Base-by-base conservation (phyloP, 805 yeast species). In the Schwanniomyces polymorphus region DNA sequence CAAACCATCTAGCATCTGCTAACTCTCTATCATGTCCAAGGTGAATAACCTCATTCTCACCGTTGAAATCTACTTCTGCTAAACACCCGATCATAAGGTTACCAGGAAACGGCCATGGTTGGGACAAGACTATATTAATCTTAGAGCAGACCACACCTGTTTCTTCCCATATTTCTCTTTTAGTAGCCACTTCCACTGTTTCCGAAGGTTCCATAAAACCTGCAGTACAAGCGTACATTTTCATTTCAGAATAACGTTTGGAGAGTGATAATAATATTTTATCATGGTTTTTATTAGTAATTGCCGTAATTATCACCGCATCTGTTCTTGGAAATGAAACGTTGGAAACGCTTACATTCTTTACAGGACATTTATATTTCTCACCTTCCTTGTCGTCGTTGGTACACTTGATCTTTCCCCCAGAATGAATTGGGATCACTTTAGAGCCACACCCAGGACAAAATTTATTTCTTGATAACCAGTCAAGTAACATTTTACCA, bases 81-180 rank as follows among this genome's bases (percentile, higher is more conserved):
- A 91, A 64, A 64, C 97, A 91, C 8, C 98, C 98, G 55, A 92
- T 79, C 98, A 92, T 92, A 57, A 92, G 67, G 62, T 86, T 90
- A 0, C 89, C 91, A 1, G 98, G 98, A 65, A 84, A 92, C 14
- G 99, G 99, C 99, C 99, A 92, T 3, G 99, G 98, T 68, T 92
- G 98, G 10, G 94, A 80, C 56, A 82, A 74, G 18, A 85, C 67
- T 44, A 92, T 76, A 43, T 75, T 67, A 26, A 92, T 86, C 26
- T 76, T 64, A 3, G 66, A 54, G 44, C 82, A 83, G 44, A 68
- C 75, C 29, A 90, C 86, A 7, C 99, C 99, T 5, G 97, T 85
- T 65, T 92, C 99, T 64, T 92, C 99, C 90, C 94, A 91, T 27
- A 88, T 86, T 64, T 92, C 99, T 52, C 99, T 75, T 39, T 84